A percentile compares a stretch with the other conserved stretches of the same genome.
Evolutionary conservation across 371 early-diverging fungal genomes (phyloP).

Genomic region (Syncephalis plumigaleata): DNA sequence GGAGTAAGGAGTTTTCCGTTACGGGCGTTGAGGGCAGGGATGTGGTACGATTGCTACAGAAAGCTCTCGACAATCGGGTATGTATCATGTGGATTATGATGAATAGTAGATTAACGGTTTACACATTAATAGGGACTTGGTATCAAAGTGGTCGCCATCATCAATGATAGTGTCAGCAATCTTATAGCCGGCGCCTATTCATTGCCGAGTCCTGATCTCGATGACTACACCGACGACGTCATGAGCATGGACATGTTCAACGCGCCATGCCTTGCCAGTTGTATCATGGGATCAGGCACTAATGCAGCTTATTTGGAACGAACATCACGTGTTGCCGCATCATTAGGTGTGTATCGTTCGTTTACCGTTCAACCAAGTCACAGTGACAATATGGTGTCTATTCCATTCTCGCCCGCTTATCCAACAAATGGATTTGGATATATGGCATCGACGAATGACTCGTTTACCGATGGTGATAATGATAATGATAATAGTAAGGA

Average conservation of each 20-base stretch:
- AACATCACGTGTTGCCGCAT: too few relatives aligned
- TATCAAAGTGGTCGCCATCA: conserved; percentile 67
- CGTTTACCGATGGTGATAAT: too few relatives aligned
- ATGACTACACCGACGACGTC: too few relatives aligned
- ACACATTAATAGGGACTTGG: conserved; percentile 7
- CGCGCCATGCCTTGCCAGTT: conserved; percentile 13
- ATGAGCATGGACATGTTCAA: too few relatives aligned
- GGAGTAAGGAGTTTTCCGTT: conserved; percentile 87
- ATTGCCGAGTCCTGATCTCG: conserved; percentile 60
- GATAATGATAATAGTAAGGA: conserved; percentile 42
- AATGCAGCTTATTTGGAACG: conserved; percentile 89
- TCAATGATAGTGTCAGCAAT: conserved; percentile 95
- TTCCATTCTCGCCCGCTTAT: too few relatives aligned
- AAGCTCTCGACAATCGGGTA: conserved; percentile 57
- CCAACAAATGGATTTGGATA: too few relatives aligned
- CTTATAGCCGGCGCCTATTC: conserved; percentile 71
- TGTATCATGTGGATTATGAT: too few relatives aligned
- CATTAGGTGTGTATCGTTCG: too few relatives aligned
- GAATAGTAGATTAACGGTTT: background rate
- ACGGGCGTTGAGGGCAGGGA: conserved; percentile 71
- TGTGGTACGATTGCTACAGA: conserved; percentile 66
- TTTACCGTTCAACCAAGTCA: too few relatives aligned
- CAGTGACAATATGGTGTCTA: too few relatives aligned
- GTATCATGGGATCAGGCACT: conserved; percentile 91
- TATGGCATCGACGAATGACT: conserved; percentile 34